phyloP scores from a whole-genome alignment of 495 filamentous ascomycete genomes.

The Chaetomium cochliodes region DNA sequence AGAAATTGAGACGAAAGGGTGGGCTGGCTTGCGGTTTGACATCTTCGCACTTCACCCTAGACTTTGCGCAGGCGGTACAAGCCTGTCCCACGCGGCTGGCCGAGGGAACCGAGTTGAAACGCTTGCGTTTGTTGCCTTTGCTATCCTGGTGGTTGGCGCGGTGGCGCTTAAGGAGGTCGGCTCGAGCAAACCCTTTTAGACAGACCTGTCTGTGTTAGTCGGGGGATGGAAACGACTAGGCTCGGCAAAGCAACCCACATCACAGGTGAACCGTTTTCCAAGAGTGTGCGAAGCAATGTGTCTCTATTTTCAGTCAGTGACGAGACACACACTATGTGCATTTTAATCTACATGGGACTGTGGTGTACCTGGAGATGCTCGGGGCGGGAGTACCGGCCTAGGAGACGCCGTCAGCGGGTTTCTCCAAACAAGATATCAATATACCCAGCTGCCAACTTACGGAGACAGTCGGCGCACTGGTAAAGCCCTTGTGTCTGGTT shows the following conservation, averaged over 20 bases:
- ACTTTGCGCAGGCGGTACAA: constrained; percentile 52
- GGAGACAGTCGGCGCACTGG: constrained; percentile 56
- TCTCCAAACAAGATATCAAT: background rate
- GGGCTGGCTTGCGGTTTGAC: constrained; percentile 33
- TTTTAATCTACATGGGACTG: too few relatives aligned
- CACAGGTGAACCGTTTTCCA: constrained; percentile 53
- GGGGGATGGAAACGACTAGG: too few relatives aligned
- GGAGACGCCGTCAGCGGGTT: background rate
- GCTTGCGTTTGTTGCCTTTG: constrained; percentile 46
- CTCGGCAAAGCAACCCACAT: constrained; percentile 20
- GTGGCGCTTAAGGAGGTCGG: constrained; percentile 56
- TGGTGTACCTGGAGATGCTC: constrained; percentile 49
- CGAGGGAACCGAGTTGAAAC: constrained; percentile 45
- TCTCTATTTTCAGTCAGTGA: constrained; percentile 33
- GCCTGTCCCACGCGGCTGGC: constrained; percentile 55
- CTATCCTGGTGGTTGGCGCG: constrained; percentile 51
- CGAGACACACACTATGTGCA: background rate
- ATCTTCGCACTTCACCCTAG: constrained; percentile 57
- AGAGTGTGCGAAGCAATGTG: constrained; percentile 59
- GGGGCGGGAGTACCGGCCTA: constrained; percentile 51
- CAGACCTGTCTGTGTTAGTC: constrained; percentile 42
- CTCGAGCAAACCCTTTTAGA: constrained; percentile 54
- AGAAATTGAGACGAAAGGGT: background rate
- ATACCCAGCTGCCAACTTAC: background rate
- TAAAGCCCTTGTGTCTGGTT: constrained; percentile 40